Evolutionary conservation across 371 early-diverging fungal species (phyloP), one percentile per base, ranked within the genome.

Genomic region (Actinomortierella ambigua): DNA sequence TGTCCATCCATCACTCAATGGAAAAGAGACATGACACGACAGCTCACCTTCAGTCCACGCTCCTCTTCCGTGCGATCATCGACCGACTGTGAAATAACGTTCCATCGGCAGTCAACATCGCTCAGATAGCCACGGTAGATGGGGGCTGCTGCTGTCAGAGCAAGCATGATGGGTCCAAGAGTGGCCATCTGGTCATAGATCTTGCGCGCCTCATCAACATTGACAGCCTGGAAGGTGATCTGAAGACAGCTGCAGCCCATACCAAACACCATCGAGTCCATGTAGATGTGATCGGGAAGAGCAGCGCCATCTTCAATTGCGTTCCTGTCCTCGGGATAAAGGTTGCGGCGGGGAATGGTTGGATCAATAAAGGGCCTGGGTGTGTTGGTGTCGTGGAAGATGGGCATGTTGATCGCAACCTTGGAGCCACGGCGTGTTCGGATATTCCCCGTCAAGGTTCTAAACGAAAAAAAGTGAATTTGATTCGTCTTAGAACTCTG

Each of bases 171-270:
- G 2, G 99, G 98, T 18, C 95, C 88, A 14, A 99, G 79, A 23
- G 93, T 88, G 5, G 96, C 96, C 61, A 99, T 84, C 60, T 95
- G 95, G 82, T 99, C 99, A 78, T 99, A 98, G 42, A 99, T 80
- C 58, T 87, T 75, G 56, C 98, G 82, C 14, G 98, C 99, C 77
- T 98, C 96, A 65, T 91, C 90, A 27, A 99, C 88, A 66, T 92
- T 91, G 76, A 93, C 92, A n/a, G 98, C 96, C 79, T 99, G 99
- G 77, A 99, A 93, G 18, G 99, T 99, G 67, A 98, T 93, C 80
- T 99, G 99, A 34, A 99, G 85, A 73, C 99, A 98, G 69, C 93
- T 95, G 81, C 98, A 98, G 52, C 99, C 99, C 99, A 99, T 99
- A 28, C 99, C 99, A 85, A 99, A 99, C 46, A 95, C 95, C 99